Conservation (phyloP, 805 yeast genomes). For the Candida fluviatilis region DNA sequence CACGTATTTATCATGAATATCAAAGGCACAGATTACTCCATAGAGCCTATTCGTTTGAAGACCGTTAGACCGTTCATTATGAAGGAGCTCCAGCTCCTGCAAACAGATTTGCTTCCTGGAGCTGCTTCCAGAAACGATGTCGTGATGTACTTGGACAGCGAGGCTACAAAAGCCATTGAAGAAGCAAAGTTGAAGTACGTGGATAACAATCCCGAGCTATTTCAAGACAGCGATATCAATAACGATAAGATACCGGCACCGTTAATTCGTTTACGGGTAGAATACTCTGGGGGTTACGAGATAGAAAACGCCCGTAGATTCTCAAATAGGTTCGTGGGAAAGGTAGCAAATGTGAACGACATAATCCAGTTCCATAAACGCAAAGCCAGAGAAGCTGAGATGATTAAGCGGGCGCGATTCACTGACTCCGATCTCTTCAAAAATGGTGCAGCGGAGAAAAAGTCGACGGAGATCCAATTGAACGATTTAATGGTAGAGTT, state of each 20-base stretch:
- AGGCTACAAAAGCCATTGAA: conserved; percentile 64
- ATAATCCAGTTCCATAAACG: conserved; percentile 68
- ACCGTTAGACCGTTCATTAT: conserved; percentile 82
- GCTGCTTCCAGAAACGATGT: conserved; percentile 58
- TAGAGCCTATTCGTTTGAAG: conserved; percentile 60
- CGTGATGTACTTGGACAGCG: conserved; percentile 50
- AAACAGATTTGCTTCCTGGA: conserved; percentile 55
- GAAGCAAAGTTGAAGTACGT: conserved; percentile 53
- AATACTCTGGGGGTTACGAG: conserved; percentile 86
- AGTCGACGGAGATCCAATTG: conserved; percentile 41
- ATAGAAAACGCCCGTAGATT: conserved; percentile 88
- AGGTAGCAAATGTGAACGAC: conserved; percentile 87
- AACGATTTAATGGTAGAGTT: conserved; percentile 61
- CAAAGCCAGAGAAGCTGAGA: conserved; percentile 27
- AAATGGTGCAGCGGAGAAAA: conserved; percentile 11
- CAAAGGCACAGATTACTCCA: conserved; percentile 48
- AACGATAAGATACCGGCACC: conserved; percentile 62
- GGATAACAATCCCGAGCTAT: conserved; percentile 24
- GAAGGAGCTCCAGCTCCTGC: conserved; percentile 55
- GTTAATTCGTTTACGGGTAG: conserved; percentile 75
- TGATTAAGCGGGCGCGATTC: conserved; percentile 11
- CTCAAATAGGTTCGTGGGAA: conserved; percentile 85
- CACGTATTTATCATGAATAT: conserved; percentile 69
- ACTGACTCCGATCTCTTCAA: conserved; percentile 11
- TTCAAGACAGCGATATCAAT: conserved; percentile 5